Conservation (phyloP, 2,329 filamentous ascomycete species). For the Exophiala bonariae region DNA sequence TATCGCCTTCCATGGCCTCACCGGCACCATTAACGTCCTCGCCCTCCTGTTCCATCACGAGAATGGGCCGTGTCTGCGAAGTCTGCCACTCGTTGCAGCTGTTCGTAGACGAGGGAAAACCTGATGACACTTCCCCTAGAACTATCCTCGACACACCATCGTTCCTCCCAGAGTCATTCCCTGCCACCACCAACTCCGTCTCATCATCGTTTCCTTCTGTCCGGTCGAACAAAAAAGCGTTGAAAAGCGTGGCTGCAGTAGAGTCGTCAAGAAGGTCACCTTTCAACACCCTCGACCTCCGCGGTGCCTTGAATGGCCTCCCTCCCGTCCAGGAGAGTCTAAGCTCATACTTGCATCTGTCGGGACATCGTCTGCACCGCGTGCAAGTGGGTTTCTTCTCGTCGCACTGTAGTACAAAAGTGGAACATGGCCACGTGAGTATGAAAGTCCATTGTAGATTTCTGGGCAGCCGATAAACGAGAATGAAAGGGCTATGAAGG, state of each 20-base stretch:
- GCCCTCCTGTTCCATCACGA: not conserved
- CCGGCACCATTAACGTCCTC: not conserved
- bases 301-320: slow-evolving; percentile 2
- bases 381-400: slow-evolving; percentile 29
- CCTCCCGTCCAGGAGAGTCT: slow-evolving; percentile 23
- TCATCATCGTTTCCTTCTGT: not conserved
- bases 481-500: not conserved
- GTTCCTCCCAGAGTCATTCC: not conserved
- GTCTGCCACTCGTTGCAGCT: slow-evolving; percentile 4
- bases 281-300: slow-evolving; percentile 1
- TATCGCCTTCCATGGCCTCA: not conserved
- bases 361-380: slow-evolving; percentile 30
- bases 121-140: not conserved
- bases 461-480: not conserved
- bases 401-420: slow-evolving; percentile 28
- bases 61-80: slow-evolving; percentile 17
- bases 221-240: not conserved
- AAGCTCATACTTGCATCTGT: slow-evolving; percentile 29
- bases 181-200: not conserved
- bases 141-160: not conserved
- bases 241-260: not conserved
- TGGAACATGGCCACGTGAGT: not conserved
- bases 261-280: not conserved
- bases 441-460: not conserved
- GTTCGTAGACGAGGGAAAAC: not conserved